These are phyloP conservation scores for Parietaria judaica DNA, from an alignment of 306 rosid species.

Conservation along the genomic window DNA sequence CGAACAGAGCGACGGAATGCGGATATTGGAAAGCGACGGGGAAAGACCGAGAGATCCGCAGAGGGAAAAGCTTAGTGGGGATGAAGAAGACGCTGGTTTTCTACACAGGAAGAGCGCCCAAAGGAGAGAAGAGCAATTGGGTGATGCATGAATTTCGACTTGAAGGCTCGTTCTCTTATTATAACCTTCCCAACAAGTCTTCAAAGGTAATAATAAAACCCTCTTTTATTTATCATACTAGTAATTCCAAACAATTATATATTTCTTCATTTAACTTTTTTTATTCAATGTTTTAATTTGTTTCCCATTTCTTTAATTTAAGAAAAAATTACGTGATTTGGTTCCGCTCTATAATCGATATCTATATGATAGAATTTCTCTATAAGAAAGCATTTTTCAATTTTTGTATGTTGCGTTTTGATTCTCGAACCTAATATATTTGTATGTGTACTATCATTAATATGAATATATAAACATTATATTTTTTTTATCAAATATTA, in stretches of 20 bases:
- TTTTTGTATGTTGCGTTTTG: too few relatives aligned
- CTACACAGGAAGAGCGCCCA: constrained; percentile 90
- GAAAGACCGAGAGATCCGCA: constrained; percentile 71
- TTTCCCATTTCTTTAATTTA: too few relatives aligned
- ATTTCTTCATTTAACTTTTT: background rate
- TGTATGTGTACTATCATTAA: too few relatives aligned
- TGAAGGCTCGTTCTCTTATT: constrained; percentile 47
- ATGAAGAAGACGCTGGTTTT: constrained; percentile 97
- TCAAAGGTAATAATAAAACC: constrained; percentile 36
- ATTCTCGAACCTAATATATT: too few relatives aligned
- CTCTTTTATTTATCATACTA: background rate
- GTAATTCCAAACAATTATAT: background rate
- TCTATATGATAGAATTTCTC: too few relatives aligned
- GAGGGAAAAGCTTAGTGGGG: constrained; percentile 56
- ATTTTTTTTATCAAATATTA: too few relatives aligned
- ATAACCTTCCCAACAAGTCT: constrained; percentile 41
- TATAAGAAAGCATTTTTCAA: too few relatives aligned
- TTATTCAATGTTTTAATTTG: too few relatives aligned
- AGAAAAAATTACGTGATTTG: too few relatives aligned
- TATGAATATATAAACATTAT: too few relatives aligned
- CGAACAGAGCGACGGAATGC: constrained; percentile 79
- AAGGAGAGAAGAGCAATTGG: constrained; percentile 89
- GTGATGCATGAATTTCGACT: constrained; percentile 94
- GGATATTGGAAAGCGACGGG: constrained; percentile 99
- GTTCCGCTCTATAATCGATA: too few relatives aligned